phyloP scores from a whole-genome alignment of 2,329 filamentous ascomycete genomes.

The Penicillium sp. region DNA sequence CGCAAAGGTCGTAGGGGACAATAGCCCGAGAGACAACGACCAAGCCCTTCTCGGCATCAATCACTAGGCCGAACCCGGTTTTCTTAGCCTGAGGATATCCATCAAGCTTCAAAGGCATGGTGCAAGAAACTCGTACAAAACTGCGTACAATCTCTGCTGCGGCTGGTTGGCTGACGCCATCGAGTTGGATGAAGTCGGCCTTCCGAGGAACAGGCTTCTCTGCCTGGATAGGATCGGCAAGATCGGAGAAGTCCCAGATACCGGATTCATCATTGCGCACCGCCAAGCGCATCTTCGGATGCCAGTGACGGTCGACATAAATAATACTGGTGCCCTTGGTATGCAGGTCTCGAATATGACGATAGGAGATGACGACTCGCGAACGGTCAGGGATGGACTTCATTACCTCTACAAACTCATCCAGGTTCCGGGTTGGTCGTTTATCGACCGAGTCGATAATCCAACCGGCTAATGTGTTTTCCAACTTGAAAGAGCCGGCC shows the following conservation, averaged over 20 bases:
- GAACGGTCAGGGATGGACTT: constrained; percentile 79
- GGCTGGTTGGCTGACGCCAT: constrained; percentile 83
- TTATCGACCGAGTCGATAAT: constrained; percentile 91
- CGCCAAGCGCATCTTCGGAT: constrained; percentile 89
- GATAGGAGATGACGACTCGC: constrained; percentile 91
- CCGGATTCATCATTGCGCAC: constrained; percentile 88
- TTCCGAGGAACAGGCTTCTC: constrained; percentile 72
- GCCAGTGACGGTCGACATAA: constrained; percentile 94
- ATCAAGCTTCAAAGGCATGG: constrained; percentile 94
- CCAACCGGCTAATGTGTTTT: constrained; percentile 89
- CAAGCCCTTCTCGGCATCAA: constrained; percentile 93
- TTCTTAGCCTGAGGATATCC: constrained; percentile 95
- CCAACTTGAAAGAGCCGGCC: constrained; percentile 91
- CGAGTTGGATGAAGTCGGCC: constrained; percentile 89
- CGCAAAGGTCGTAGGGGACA: constrained; percentile 94
- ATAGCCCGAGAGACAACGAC: constrained; percentile 93
- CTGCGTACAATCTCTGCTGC: constrained; percentile 93
- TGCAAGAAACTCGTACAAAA: constrained; percentile 90
- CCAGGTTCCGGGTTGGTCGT: constrained; percentile 83
- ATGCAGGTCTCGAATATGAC: constrained; percentile 91
- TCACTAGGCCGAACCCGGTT: constrained; percentile 94
- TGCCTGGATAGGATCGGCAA: constrained; percentile 79
- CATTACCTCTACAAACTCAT: constrained; percentile 90
- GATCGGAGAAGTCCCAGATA: constrained; percentile 90
- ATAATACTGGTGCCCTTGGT: constrained; percentile 92